Evolutionary conservation across 1,284 basidiomycete genomes (phyloP).

Genomic region (Tilletiopsis washingtonensis): DNA sequence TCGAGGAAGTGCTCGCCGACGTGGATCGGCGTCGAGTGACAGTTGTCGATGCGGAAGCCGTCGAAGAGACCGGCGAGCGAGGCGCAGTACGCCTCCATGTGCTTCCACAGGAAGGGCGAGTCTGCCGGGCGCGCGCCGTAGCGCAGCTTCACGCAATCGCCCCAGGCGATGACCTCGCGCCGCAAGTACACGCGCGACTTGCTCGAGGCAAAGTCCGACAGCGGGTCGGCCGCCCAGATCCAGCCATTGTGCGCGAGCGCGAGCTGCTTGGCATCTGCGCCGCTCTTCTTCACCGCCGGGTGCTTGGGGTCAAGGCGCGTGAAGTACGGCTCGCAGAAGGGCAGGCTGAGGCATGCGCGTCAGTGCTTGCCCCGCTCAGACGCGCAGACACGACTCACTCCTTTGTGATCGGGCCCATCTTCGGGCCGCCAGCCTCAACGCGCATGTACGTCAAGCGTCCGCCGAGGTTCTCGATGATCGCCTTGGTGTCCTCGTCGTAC

Average conservation of each 20-base stretch:
- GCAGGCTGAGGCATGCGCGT: conserved; percentile 3
- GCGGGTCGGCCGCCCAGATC: conserved; percentile 95
- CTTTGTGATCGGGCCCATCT: conserved; percentile 27
- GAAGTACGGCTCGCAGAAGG: conserved; percentile 40
- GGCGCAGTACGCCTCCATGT: conserved; percentile 70
- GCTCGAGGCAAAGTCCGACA: conserved; percentile 86
- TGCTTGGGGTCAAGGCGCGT: conserved; percentile 35
- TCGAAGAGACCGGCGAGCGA: conserved; percentile 72
- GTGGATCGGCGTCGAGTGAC: conserved; percentile 89
- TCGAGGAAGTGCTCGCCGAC: conserved; percentile 90
- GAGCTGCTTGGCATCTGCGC: conserved; percentile 62
- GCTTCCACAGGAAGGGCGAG: conserved; percentile 90
- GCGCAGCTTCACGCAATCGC: conserved; percentile 93
- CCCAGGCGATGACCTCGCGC: conserved; percentile 93
- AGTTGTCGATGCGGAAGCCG: conserved; percentile 95
- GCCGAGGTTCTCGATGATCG: conserved; percentile 28
- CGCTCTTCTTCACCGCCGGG: conserved; percentile 45
- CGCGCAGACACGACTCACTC: not conserved
- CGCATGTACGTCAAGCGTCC: conserved; percentile 33
- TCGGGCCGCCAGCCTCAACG: conserved; percentile 29
- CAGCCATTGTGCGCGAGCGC: conserved; percentile 89
- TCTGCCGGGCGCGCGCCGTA: conserved; percentile 58
- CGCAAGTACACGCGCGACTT: conserved; percentile 93
- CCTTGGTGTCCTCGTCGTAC: conserved; percentile 38
- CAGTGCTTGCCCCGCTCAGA: not conserved